These are phyloP conservation scores for Senecio squalidus DNA, from an alignment of 140 eudicot species.

Conservation along the genomic window DNA sequence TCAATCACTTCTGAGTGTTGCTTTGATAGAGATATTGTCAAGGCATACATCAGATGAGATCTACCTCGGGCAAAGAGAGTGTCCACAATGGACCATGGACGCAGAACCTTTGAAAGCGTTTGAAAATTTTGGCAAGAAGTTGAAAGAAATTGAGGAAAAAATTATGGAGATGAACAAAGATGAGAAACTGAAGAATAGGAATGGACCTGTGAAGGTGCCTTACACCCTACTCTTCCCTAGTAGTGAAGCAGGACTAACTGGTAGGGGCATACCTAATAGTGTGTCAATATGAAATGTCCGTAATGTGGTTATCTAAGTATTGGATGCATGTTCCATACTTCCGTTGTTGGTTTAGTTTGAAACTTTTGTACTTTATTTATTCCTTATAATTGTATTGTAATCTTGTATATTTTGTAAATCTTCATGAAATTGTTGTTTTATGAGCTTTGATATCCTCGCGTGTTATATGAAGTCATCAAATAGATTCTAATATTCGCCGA, in stretches of 20 bases:
- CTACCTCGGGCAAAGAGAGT: slow-evolving; percentile 56
- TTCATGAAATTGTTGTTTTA: too few species aligned
- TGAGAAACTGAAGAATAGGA: slow-evolving; percentile 40
- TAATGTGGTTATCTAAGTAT: too few species aligned
- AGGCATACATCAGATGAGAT: slow-evolving; percentile 69
- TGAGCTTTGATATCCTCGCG: too few species aligned
- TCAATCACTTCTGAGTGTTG: slow-evolving; percentile 42
- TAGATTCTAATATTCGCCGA: too few species aligned
- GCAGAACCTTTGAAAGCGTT: slow-evolving; percentile 41
- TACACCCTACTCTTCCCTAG: slow-evolving; percentile 51
- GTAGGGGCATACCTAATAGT: slow-evolving; percentile 76
- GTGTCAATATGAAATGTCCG: slow-evolving; percentile 9
- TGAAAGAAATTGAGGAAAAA: slow-evolving; percentile 39
- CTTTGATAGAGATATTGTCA: slow-evolving; percentile 57
- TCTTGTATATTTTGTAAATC: too few species aligned
- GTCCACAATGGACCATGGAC: slow-evolving; percentile 51
- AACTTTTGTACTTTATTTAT: too few species aligned
- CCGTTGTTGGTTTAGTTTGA: too few species aligned
- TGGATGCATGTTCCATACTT: too few species aligned
- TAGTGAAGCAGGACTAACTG: slow-evolving; percentile 54
- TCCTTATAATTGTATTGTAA: too few species aligned
- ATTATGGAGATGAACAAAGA: slow-evolving; percentile 40
- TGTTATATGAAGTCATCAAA: too few species aligned
- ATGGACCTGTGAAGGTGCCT: slow-evolving; percentile 48
- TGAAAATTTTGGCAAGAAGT: slow-evolving; percentile 36